Evolutionary conservation across 352 stramenopile genomes (phyloP).

Genomic region (Phytopythium litorale): DNA sequence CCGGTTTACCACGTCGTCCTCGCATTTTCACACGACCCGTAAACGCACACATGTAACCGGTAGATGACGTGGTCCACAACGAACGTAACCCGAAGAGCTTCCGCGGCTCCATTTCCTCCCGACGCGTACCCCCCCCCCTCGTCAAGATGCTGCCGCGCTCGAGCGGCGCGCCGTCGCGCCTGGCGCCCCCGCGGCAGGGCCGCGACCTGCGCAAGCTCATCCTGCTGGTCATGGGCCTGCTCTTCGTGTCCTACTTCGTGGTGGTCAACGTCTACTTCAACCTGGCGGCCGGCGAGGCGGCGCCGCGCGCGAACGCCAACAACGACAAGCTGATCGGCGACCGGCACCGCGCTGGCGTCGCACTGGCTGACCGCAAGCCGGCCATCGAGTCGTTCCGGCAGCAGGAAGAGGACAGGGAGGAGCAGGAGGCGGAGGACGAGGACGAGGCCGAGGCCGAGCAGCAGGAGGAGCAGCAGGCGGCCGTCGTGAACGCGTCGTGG

Average conservation of each 20-base stretch:
- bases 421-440: slow-evolving; percentile 2
- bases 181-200: slow-evolving; percentile 4
- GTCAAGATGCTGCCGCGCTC: slow-evolving; percentile 32
- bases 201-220: slow-evolving; percentile 55
- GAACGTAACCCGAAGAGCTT: slow-evolving; percentile 24
- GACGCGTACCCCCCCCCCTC: no score
- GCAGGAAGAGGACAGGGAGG: not conserved
- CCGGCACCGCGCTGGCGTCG: not conserved
- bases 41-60: no score
- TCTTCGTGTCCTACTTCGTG: slow-evolving; percentile 66
- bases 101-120: slow-evolving; percentile 12
- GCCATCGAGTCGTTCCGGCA: not conserved
- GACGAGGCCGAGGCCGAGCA: slow-evolving; percentile 5
- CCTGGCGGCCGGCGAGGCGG: slow-evolving; percentile 15
- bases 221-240: slow-evolving; percentile 39
- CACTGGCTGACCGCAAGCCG: not conserved
- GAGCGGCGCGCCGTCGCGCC: slow-evolving; percentile 8
- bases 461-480: slow-evolving; percentile 10
- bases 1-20: not conserved
- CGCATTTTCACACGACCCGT: not conserved
- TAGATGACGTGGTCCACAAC: no score
- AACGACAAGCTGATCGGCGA: not conserved
- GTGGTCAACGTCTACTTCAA: slow-evolving; percentile 68
- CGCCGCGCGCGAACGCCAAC: not conserved
- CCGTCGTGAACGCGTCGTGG: slow-evolving; percentile 23